Evolutionary conservation across 2,329 filamentous ascomycete species (phyloP), one percentile per base, ranked within the genome.

Genomic region (Penicillium capsulatum): DNA sequence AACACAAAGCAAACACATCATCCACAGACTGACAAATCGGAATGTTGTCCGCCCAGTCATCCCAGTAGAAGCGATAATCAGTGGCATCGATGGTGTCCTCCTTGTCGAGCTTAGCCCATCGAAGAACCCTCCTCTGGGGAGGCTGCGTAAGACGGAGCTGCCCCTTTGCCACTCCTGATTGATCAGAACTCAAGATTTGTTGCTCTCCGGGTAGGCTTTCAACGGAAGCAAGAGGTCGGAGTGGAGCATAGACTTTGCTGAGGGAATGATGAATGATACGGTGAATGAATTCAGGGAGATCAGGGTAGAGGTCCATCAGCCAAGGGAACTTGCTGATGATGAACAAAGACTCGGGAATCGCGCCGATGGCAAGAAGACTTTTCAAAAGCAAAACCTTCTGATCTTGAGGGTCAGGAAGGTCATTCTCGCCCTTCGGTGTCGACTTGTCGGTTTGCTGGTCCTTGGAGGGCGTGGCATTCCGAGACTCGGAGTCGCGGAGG

Each of bases 41-140:
- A 31, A 98, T 76, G 48, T 92, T 94, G 64, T 97, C 91, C 2
- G 82, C 76, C 92, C 92, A 98, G 53, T 97, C 92, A 43, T 95
- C 89, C 82, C 92, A 96, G 64, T 98, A 98, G 61, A 94, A 97
- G 22, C 85, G 80, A 62, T 96, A 97, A 36, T 85, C 75, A 9
- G 72, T 79, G 14, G 83, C 82, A 51, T 89, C 86, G 38, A 81
- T 82, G 17, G 80, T 80, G 56, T 92, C 86, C 48, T 76, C 76
- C 51, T 80, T 82, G 53, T 95, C 90, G 4, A 88, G 80, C 54
- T 84, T 83, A 3, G 89, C 85, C 91, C 91, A 96, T 45, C 86
- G 79, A 48, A 92, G 72, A 11, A 79, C 74, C 57, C 84, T 84
- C 51, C 79, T 80, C n/a, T 77, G 68, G 3, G 75, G 68, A 17